Evolutionary conservation across 1,284 basidiomycete species (phyloP).

Genomic region (Leccinum fuscescens): DNA sequence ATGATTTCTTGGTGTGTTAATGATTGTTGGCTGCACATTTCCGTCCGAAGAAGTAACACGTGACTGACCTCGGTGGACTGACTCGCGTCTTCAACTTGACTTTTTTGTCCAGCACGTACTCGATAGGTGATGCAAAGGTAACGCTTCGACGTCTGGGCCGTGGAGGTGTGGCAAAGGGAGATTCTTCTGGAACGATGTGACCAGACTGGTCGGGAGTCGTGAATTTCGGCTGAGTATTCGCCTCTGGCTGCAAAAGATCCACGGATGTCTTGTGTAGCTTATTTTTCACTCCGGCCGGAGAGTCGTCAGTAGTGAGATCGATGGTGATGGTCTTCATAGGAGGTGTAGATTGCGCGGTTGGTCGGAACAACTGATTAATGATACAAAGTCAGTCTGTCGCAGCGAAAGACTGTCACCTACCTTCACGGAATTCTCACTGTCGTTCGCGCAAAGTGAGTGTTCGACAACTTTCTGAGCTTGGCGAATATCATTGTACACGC

Average conservation of each 20-base stretch:
- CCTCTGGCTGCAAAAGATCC: neutral
- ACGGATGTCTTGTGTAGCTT: neutral
- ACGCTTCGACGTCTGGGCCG: conserved; percentile 24
- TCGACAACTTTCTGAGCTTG: neutral
- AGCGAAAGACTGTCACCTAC: conserved; percentile 10
- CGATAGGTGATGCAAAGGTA: conserved; percentile 33
- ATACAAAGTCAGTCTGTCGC: neutral
- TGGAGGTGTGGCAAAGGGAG: neutral
- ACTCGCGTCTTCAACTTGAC: neutral
- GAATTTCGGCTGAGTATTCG: neutral
- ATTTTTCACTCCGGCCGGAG: conserved; percentile 13
- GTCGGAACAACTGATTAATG: conserved; percentile 13
- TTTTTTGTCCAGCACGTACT: conserved; percentile 8
- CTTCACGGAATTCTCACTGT: conserved; percentile 2
- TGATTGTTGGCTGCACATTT: neutral
- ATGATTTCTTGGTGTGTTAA: neutral
- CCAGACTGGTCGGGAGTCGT: neutral
- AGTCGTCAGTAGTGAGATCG: conserved; percentile 31
- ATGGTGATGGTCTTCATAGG: conserved; percentile 15
- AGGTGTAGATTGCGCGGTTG: conserved; percentile 10
- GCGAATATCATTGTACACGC: neutral
- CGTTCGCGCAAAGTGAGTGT: conserved; percentile 3
- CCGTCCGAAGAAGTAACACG: neutral
- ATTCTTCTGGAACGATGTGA: neutral
- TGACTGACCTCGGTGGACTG: conserved; percentile 10